A percentile compares a stretch with the other conserved stretches of the same genome.
These are phyloP conservation scores for Urtica urens DNA, from an alignment of 306 rosid species.

Conservation along the genomic window DNA sequence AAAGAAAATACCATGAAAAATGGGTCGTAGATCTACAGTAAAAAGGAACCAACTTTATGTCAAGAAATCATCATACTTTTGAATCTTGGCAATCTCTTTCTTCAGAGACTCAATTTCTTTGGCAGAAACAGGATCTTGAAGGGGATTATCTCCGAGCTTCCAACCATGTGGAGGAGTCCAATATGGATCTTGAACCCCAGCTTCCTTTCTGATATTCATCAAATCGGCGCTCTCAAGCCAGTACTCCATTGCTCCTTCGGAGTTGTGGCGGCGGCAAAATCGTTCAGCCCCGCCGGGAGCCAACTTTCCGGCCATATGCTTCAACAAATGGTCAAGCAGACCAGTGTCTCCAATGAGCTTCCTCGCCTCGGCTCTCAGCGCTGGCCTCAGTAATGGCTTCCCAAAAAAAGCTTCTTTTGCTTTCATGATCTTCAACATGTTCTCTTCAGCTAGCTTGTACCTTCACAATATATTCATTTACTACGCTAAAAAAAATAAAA, in stretches of 20 bases:
- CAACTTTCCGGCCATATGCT: conserved; percentile 64
- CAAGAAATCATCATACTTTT: too few relatives aligned
- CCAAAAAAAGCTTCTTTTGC: conserved; percentile 61
- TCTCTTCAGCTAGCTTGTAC: conserved; percentile 55
- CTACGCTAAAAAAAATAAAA: too few relatives aligned
- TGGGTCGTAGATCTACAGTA: too few relatives aligned
- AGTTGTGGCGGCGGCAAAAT: conserved; percentile 69
- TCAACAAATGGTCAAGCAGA: conserved; percentile 73
- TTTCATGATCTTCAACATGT: conserved; percentile 53
- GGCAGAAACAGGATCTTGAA: conserved; percentile 33
- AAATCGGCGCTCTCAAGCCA: conserved; percentile 85
- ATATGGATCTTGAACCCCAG: conserved; percentile 66
- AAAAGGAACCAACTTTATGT: too few relatives aligned
- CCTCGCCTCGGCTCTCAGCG: conserved; percentile 54
- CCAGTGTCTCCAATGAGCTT: conserved; percentile 82
- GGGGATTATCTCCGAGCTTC: conserved; percentile 18
- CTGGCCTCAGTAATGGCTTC: conserved; percentile 54
- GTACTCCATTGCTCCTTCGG: conserved; percentile 73
- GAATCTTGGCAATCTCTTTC: conserved; percentile 52
- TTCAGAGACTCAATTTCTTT: conserved; percentile 53
- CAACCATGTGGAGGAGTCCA: conserved; percentile 71
- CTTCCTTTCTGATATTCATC: conserved; percentile 41
- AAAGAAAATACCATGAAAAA: too few relatives aligned
- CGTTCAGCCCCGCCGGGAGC: conserved; percentile 67
- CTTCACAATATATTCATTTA: conserved; percentile 21